Evolutionary conservation across 208 protist genomes (phyloP), one percentile per base, ranked within the genome.

Genomic region (Leishmania braziliensis): DNA sequence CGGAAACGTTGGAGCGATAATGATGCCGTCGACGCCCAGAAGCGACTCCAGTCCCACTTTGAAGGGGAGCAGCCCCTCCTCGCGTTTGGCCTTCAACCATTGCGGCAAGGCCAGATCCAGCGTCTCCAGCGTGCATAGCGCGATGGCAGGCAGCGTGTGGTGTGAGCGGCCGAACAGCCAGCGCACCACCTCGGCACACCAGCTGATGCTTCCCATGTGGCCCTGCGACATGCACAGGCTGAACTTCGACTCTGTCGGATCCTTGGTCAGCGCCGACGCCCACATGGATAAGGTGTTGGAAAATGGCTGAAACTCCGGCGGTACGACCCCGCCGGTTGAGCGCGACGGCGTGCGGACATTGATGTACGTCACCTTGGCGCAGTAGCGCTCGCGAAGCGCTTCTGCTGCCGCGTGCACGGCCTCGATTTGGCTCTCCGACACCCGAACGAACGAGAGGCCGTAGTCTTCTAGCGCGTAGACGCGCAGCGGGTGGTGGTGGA

Each of bases 391-490:
- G 18, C 90, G 83, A 36, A 97, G 86, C 36, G 82, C 86, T 79
- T 87, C 90, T 10, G 89, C 92, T 4, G 90, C 92, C 12, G 80
- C 63, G 81, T 88, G 88, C 50, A 96, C 88, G 18, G 92, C 90
- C 23, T 90, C 88, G 14, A 91, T 88, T 82, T 96, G 77, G 20
- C 84, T 86, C 70, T 76, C 39, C n/a, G 86, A 88, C 3, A 92
- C 89, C 33, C 79, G 66, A n/a, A 96, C 89, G 39, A 86, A 78
- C 14, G 81, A 86, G n/a, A 94, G 69, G 53, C 91, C 91, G 75
- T 87, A 96, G 81, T 97, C 94, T 85, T 95, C 91, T 33, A 97
- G 78, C n/a, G 92, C 92, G 83, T 87, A 97, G 39, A 97, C 88
- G 51, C 90, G 91, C 58, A 97, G 86, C 12, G 75, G 82, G n/a